Conservation (phyloP, 2,329 filamentous ascomycete species). For the Macrophomina tecta region DNA sequence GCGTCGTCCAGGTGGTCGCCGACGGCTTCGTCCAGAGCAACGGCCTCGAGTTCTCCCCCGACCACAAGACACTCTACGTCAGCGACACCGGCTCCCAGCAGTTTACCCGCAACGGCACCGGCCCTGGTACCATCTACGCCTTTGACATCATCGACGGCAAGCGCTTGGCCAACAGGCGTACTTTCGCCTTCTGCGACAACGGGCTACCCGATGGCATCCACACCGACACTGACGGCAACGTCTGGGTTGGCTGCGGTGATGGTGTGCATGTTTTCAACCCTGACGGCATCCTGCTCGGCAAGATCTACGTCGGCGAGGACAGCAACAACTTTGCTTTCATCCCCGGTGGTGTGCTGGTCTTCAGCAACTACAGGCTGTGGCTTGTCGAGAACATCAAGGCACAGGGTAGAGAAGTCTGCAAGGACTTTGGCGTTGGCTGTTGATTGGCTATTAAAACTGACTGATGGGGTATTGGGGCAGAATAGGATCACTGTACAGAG, state of each 20-base stretch:
- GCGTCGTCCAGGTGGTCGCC: constrained; percentile 49
- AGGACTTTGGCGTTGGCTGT: constrained; percentile 39
- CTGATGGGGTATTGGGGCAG: too few species aligned
- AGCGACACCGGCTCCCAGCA: constrained; percentile 47
- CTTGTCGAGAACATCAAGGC: constrained; percentile 44
- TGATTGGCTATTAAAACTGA: neutral
- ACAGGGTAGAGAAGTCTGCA: constrained; percentile 42
- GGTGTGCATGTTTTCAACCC: constrained; percentile 62
- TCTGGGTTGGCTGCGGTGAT: constrained; percentile 62
- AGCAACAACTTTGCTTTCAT: constrained; percentile 46
- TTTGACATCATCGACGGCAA: constrained; percentile 50
- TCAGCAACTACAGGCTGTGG: constrained; percentile 44
- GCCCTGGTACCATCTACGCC: constrained; percentile 51
- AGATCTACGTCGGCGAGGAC: constrained; percentile 59
- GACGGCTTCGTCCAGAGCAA: constrained; percentile 52
- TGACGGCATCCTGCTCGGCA: constrained; percentile 59
- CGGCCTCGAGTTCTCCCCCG: constrained; percentile 53
- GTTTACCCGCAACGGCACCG: constrained; percentile 42
- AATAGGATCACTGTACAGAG: too few species aligned
- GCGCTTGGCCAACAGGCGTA: constrained; percentile 43
- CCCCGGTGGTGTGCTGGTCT: constrained; percentile 42
- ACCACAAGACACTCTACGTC: constrained; percentile 54
- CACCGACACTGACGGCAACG: constrained; percentile 60
- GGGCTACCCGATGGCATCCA: constrained; percentile 67
- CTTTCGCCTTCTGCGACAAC: constrained; percentile 62